Evolutionary conservation across 352 stramenopile genomes (phyloP), one percentile per base, ranked within the genome.

Genomic region (Pythium brachiatum): DNA sequence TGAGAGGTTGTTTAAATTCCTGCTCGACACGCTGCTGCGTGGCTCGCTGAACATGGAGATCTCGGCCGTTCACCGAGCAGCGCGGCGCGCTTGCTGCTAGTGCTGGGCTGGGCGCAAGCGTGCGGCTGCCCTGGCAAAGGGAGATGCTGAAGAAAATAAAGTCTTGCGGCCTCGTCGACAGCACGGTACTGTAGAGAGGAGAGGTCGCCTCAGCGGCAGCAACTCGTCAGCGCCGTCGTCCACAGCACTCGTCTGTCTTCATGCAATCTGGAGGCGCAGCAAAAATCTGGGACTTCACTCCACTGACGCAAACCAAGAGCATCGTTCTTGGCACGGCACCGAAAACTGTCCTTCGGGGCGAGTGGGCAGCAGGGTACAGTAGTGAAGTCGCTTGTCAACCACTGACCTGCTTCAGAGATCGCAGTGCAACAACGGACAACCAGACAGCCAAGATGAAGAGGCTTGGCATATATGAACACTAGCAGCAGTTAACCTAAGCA

Each of bases 281-380:
- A 52, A 32, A 7, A 23, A 6, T n/a, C n/a, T n/a, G n/a, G n/a
- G n/a, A n/a, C n/a, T n/a, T n/a, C n/a, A n/a, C n/a, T n/a, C n/a
- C n/a, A n/a, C n/a, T n/a, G 16, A 8, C 16, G 5, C 16, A 5
- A 2, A 23, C 5, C 6, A 11, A 21, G 38, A 16, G 20, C 8
- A 21, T 5, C 6, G 39, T 15, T 47, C 39, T 11, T 26, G 15
- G 18, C 9, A 23, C 16, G 6, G 38, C 41, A 55, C 31, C 20
- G 27, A 56, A 63, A 58, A 27, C 25, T 64, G 58, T 64, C 58
- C 50, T 50, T 61, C 20, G 23, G 31, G 46, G 57, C 21, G 57
- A 63, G 25, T 53, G 57, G 43, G 32, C 57, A 50, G 15, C 18
- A 18, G 23, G 5, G 27, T 53, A 53, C 47, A 47, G 47, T 53